These are phyloP conservation scores for Ophiostoma triangulosporum DNA, from an alignment of 2,329 filamentous ascomycete species.

Conservation along the genomic window DNA sequence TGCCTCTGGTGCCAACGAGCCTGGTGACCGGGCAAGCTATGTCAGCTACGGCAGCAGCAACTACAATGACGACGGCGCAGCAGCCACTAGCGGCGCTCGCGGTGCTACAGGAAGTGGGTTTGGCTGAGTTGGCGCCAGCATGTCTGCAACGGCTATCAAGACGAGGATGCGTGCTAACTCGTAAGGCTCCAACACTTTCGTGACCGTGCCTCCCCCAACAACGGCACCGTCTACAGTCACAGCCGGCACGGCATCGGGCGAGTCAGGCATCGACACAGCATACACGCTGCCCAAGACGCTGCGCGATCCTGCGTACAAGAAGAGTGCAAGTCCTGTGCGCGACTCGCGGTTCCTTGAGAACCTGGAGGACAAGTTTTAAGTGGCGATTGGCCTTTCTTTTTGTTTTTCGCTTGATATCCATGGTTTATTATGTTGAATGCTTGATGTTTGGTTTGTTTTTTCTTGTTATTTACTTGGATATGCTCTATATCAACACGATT, in stretches of 20 bases:
- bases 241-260: constrained; percentile 5
- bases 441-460: neutral
- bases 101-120: constrained; percentile 2
- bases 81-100: neutral
- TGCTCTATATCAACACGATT: too few relatives aligned
- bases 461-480: neutral
- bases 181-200: neutral
- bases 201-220: constrained; percentile 1
- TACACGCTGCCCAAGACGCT: constrained; percentile 12
- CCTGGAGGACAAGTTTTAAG: constrained; percentile 19
- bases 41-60: constrained; percentile 14
- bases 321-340: constrained; percentile 29
- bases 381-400: neutral
- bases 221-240: neutral
- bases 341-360: constrained; percentile 39
- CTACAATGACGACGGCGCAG: constrained; percentile 5
- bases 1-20: neutral
- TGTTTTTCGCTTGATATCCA: neutral
- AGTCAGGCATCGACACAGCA: constrained; percentile 16
- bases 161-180: neutral
- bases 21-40: neutral
- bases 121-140: constrained; percentile 3
- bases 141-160: neutral
- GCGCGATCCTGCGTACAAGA: constrained; percentile 16
- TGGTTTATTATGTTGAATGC: neutral